Evolutionary conservation across 1,284 basidiomycete genomes (phyloP), one percentile per base, ranked within the genome.

Genomic region (Fereydounia khargensis): DNA sequence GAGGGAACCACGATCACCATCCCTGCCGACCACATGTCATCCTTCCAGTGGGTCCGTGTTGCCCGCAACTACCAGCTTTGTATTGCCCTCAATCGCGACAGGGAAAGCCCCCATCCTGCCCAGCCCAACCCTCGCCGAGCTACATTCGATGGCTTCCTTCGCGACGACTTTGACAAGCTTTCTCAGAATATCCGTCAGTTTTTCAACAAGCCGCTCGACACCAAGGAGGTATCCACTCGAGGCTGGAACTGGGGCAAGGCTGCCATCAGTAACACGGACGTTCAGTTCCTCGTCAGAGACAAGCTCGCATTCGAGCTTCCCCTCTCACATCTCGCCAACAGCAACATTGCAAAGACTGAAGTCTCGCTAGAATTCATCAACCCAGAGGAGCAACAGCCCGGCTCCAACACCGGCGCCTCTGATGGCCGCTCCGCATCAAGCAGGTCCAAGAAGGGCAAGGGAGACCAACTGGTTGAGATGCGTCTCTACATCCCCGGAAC

Each of bases 161-260:
- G 89, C 60, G 92, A 97, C 78, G 91, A 79, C 49, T 72, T 69
- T 47, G 78, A 78, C 23, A 48, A 69, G 13, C 64, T 79, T 35
- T 58, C 68, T 9, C 63, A 71, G 31, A 55, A 72, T 28, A 67
- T 77, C 43, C 71, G 70, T 32, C 68, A 76, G 42, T 71, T 90
- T 89, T 97, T 91, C 79, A 84, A 83, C 48, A 80, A 92, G 55
- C 83, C 86, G 6, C 80, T 98, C 21, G 94, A 97, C 73, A 83
- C 83, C 10, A 86, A 85, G 74, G 95, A 99, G 68, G 81, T 86
- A 16, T 87, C 88, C 7, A 84, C 92, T 72, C 90, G 91, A 73
- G 95, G 95, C 1, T 98, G 91, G 91, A 98, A 99, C 76, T 99
- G 95, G 95, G 95, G 95, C 14, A 83, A 87, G 23, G 64, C 70